Evolutionary conservation across 106 monocot genomes (phyloP), one percentile per base, ranked within the genome.

Genomic region (Narthecium ossifragum): DNA sequence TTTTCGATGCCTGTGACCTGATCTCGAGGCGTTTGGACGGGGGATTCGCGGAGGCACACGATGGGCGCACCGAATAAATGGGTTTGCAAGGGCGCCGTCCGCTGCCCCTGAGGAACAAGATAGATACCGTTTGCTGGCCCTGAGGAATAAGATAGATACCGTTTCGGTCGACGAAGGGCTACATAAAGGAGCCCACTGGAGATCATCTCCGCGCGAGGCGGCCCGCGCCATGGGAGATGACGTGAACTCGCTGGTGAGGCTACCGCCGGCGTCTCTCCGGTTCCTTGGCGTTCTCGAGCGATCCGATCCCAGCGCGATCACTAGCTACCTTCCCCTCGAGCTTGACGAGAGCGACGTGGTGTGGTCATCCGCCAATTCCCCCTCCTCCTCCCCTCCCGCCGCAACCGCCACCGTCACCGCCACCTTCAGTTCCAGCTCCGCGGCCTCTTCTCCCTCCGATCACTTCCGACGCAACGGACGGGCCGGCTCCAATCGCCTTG

Each of bases 291-390:
- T 74, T 63, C 47, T 77, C 10, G 60, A 69, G 50, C 80, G 68
- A 17, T 65, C 74, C 32, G 71, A 71, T 36, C 32, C 67, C 30
- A 43, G 20, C 11, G 27, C 52, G 12, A 28, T 28, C 11, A 6
- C 36, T 3, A 27, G 6, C 24, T 24, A 5, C 24, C 41, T 17
- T 8, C 23, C 14, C 63, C 62, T 76, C 34, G 90, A 90, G 72
- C 73, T 90, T 57, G 78, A 85, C 64, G 90, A 90, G 78, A 33
- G 59, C 63, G 90, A 90, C 78, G 76, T 85, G 17, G 46, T 85
- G 55, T 82, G 85, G 82, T 63, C 86, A 3, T 33, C 73, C 40
- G 10, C 51, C n/a, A 33, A 54, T 8, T 26, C 18, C 54, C 32
- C 59, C 38, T 45, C 63, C 37, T 12, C 50, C 55, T 36, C 29